Conservation (phyloP, 2,329 filamentous ascomycete genomes). For the Fusarium sp. region DNA sequence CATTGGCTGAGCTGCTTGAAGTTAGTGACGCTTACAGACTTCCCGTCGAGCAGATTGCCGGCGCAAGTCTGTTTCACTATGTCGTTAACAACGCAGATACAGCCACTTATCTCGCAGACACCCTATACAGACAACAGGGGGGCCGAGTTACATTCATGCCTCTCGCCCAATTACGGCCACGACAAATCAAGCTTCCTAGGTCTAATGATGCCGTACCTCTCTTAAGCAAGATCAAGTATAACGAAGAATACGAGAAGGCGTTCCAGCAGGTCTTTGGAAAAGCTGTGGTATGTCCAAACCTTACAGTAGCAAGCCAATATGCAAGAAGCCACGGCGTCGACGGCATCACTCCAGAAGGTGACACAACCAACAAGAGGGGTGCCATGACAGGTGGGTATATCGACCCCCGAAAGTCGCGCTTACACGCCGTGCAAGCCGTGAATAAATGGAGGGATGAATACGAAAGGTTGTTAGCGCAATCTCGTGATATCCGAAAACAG, state of each 20-base stretch:
- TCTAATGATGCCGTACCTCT: constrained; percentile 89
- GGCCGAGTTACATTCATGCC: constrained; percentile 96
- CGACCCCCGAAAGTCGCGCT: constrained; percentile 82
- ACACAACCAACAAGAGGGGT: constrained; percentile 93
- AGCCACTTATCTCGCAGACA: constrained; percentile 80
- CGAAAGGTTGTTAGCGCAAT: constrained; percentile 71
- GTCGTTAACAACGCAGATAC: constrained; percentile 93
- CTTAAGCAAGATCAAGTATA: constrained; percentile 83
- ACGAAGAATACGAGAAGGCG: constrained; percentile 79
- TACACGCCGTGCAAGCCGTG: constrained; percentile 82
- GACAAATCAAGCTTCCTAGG: constrained; percentile 78
- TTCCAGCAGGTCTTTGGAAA: constrained; percentile 96
- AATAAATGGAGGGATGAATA: constrained; percentile 78
- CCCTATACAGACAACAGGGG: constrained; percentile 78
- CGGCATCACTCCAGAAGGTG: constrained; percentile 93
- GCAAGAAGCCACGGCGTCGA: constrained; percentile 90
- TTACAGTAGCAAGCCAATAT: constrained; percentile 88
- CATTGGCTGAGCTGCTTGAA: constrained; percentile 89
- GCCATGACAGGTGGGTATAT: constrained; percentile 95
- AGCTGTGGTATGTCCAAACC: constrained; percentile 90
- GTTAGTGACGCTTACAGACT: constrained; percentile 85
- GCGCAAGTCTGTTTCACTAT: constrained; percentile 92
- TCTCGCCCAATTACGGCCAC: constrained; percentile 78
- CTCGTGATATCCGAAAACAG: constrained; percentile 71
- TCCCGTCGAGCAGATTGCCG: constrained; percentile 91